phyloP scores from a whole-genome alignment of 441 rosid genomes.

The Adansonia rubrostipa region DNA sequence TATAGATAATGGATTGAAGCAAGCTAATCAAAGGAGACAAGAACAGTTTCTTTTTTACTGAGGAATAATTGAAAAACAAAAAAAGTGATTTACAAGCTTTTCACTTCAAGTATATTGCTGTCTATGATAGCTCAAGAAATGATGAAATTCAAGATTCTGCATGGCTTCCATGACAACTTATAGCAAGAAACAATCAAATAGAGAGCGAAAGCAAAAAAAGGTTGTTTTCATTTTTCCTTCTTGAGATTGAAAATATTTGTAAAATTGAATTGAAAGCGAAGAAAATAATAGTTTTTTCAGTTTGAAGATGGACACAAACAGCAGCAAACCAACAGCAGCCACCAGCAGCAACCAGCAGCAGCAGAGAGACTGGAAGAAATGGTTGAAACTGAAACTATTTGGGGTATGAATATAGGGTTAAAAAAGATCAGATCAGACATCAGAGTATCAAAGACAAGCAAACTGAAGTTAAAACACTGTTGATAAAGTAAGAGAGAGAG shows the following conservation, averaged over 20 bases:
- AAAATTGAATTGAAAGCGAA: not conserved
- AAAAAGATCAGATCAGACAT: constrained; percentile 34
- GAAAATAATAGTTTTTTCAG: not conserved
- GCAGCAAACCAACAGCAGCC: too few species aligned
- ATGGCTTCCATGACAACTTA: constrained; percentile 28
- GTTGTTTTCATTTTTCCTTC: not conserved
- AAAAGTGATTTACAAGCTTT: not conserved
- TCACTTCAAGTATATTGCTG: not conserved
- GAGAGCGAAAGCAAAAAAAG: constrained; percentile 19
- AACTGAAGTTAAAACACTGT: constrained; percentile 50
- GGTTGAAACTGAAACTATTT: constrained; percentile 32
- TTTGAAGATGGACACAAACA: not conserved
- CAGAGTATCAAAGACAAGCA: constrained; percentile 33
- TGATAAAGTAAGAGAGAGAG: constrained; percentile 43
- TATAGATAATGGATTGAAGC: too few species aligned
- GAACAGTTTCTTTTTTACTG: not conserved
- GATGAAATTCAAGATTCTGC: constrained; percentile 35
- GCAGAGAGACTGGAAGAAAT: constrained; percentile 23
- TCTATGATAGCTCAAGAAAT: constrained; percentile 4
- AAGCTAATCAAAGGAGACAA: too few species aligned
- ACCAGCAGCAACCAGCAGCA: too few species aligned
- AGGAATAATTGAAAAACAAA: not conserved
- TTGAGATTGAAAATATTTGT: not conserved
- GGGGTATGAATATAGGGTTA: constrained; percentile 32
- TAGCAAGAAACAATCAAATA: not conserved